A percentile compares a stretch with the other conserved stretches of the same genome.
Conservation (phyloP, 495 filamentous ascomycete genomes). For the Hapsidospora chrysogenum region DNA sequence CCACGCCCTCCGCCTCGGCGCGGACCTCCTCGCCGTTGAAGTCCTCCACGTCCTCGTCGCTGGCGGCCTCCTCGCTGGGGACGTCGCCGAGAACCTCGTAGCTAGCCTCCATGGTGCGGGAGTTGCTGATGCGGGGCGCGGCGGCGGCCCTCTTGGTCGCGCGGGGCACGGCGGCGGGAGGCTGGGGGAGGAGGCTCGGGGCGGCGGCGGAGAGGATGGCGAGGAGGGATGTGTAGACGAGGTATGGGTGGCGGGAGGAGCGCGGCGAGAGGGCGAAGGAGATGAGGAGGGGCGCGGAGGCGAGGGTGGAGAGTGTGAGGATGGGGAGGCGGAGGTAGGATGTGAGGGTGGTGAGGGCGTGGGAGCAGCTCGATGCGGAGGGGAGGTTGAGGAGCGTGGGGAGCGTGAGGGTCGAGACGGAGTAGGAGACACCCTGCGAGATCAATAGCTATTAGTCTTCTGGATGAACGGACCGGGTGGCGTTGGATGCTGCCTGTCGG, state of each 20-base stretch:
- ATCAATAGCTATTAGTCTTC: too few relatives aligned
- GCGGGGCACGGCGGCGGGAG: constrained; percentile 7
- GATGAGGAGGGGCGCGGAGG: constrained; percentile 46
- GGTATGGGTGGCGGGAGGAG: constrained; percentile 62
- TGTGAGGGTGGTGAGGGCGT: constrained; percentile 46
- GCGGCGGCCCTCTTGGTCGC: constrained; percentile 9
- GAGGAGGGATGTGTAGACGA: constrained; percentile 59
- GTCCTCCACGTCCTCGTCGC: constrained; percentile 22
- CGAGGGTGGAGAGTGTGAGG: constrained; percentile 41
- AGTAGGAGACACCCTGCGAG: constrained; percentile 65
- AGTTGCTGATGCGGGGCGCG: constrained; percentile 8
- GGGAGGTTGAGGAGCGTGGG: constrained; percentile 65
- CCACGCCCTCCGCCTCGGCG: constrained; percentile 48
- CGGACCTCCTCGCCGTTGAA: constrained; percentile 71
- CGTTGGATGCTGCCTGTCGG: too few relatives aligned
- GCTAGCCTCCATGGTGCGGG: constrained; percentile 31
- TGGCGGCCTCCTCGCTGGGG: constrained; percentile 29
- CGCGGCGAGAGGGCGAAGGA: constrained; percentile 58
- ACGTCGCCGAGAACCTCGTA: constrained; percentile 45
- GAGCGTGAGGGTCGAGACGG: constrained; percentile 52
- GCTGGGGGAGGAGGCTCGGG: constrained; percentile 23
- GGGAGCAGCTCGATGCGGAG: constrained; percentile 45
- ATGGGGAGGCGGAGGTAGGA: constrained; percentile 39
- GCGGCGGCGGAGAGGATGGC: constrained; percentile 32
- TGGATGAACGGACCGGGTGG: too few relatives aligned